A percentile compares a stretch with the other conserved stretches of the same genome.
Conservation (phyloP, 129 eudicot genomes). For the Daucus carota region DNA sequence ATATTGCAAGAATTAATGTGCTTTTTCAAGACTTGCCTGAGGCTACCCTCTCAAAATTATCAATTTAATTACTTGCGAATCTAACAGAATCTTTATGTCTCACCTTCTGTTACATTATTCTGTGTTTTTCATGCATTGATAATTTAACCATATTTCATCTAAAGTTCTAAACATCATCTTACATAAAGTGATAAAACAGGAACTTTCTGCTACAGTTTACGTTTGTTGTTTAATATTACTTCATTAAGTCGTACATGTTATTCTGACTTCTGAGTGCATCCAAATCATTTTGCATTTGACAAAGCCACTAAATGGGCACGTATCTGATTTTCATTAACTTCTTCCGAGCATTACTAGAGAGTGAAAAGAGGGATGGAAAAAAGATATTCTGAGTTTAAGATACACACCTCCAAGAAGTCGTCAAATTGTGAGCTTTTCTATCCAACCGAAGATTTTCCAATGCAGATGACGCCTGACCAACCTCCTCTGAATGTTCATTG, state of each 20-base stretch:
- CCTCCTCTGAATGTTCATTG: constrained; percentile 62
- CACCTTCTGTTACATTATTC: background rate
- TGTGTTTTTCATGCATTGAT: background rate
- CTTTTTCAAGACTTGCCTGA: background rate
- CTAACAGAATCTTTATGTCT: background rate
- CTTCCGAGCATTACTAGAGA: background rate
- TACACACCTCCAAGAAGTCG: constrained; percentile 88
- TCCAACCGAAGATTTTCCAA: constrained; percentile 87
- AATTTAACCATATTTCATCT: background rate
- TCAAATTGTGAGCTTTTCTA: constrained; percentile 70
- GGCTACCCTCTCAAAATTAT: background rate
- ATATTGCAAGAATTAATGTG: background rate
- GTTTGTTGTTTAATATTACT: background rate
- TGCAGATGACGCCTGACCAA: constrained; percentile 65
- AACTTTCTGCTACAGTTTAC: background rate
- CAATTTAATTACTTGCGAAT: background rate
- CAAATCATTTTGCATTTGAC: background rate
- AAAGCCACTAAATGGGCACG: background rate
- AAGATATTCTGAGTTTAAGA: background rate
- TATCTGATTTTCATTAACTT: background rate
- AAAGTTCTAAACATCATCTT: background rate
- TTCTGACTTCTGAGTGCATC: background rate
- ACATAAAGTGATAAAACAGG: background rate
- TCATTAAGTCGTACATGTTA: background rate
- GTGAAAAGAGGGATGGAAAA: background rate